Evolutionary conservation across 179 eudicot genomes (phyloP).

Genomic region (Spinacia oleracea): DNA sequence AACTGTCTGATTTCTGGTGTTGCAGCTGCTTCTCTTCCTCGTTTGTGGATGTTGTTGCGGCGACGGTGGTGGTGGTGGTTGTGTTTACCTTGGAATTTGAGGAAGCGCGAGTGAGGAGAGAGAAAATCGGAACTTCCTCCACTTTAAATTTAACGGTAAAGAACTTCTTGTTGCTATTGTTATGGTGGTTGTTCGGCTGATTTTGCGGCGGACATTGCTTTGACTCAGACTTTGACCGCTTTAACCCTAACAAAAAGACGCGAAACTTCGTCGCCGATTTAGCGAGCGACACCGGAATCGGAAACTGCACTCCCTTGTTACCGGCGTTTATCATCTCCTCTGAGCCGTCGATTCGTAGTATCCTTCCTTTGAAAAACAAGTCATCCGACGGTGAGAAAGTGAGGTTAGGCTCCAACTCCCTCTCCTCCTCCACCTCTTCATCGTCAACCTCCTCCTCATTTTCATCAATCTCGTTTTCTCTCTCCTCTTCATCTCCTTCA

Average conservation of each 20-base stretch:
- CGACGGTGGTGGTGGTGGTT: neutral
- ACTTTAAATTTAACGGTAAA: slow-evolving; percentile 55
- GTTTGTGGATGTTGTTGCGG: neutral
- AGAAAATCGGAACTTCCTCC: slow-evolving; percentile 57
- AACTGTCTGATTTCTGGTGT: slow-evolving; percentile 3
- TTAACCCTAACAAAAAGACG: slow-evolving; percentile 52
- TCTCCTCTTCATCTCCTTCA: neutral
- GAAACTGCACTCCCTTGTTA: slow-evolving; percentile 27
- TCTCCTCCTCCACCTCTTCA: slow-evolving; percentile 5
- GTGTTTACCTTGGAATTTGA: slow-evolving; percentile 10
- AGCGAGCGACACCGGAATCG: slow-evolving; percentile 31
- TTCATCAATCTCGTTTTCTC: slow-evolving; percentile 16
- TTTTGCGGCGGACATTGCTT: slow-evolving; percentile 23
- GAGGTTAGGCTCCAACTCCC: slow-evolving; percentile 19
- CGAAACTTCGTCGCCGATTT: slow-evolving; percentile 56
- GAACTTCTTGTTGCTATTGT: slow-evolving; percentile 29
- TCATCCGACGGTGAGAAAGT: slow-evolving; percentile 57
- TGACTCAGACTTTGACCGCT: slow-evolving; percentile 46
- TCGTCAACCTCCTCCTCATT: slow-evolving; percentile 24
- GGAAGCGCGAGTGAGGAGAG: slow-evolving; percentile 57
- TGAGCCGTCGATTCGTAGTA: slow-evolving; percentile 33
- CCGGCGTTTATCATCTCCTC: slow-evolving; percentile 26
- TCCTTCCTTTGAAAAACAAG: slow-evolving; percentile 48
- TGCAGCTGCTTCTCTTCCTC: neutral
- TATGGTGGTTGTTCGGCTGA: slow-evolving; percentile 8